These are phyloP conservation scores for Nakaseomyces nivariensis DNA, from an alignment of 1,139 yeast genomes.

Conservation along the genomic window DNA sequence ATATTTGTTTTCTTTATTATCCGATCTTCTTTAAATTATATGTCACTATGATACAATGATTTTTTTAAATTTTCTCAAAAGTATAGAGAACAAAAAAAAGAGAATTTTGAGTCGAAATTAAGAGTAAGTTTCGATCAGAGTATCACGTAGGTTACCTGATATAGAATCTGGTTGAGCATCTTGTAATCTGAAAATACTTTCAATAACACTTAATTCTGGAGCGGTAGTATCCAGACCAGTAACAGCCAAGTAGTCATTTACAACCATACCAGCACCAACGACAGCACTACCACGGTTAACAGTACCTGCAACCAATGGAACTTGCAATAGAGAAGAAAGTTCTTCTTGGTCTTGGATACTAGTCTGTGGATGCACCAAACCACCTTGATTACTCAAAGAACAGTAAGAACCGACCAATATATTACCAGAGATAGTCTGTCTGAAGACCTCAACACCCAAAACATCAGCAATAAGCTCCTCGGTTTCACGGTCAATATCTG, in stretches of 20 bases:
- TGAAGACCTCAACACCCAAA: slow-evolving; percentile 97
- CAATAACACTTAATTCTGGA: slow-evolving; percentile 93
- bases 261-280: slow-evolving; percentile 98
- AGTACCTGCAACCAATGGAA: slow-evolving; percentile 97
- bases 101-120: slow-evolving; percentile 10
- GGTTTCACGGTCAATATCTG: slow-evolving; percentile 97
- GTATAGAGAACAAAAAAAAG: background rate
- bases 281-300: slow-evolving; percentile 96
- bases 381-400: slow-evolving; percentile 93
- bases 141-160: slow-evolving; percentile 76
- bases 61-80: too few relatives aligned
- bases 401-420: slow-evolving; percentile 96
- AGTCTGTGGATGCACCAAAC: slow-evolving; percentile 96
- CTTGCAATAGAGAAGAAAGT: slow-evolving; percentile 86
- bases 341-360: slow-evolving; percentile 97
- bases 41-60: too few relatives aligned
- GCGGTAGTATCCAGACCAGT: slow-evolving; percentile 97
- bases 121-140: slow-evolving; percentile 77
- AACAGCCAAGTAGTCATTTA: slow-evolving; percentile 96
- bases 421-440: slow-evolving; percentile 97
- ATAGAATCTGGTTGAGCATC: slow-evolving; percentile 83
- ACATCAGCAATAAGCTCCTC: slow-evolving; percentile 98
- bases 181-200: slow-evolving; percentile 86
- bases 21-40: too few relatives aligned
- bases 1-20: too few relatives aligned